Base-by-base conservation (phyloP, 805 yeast genomes). In the Lipomyces mesembrius region DNA sequence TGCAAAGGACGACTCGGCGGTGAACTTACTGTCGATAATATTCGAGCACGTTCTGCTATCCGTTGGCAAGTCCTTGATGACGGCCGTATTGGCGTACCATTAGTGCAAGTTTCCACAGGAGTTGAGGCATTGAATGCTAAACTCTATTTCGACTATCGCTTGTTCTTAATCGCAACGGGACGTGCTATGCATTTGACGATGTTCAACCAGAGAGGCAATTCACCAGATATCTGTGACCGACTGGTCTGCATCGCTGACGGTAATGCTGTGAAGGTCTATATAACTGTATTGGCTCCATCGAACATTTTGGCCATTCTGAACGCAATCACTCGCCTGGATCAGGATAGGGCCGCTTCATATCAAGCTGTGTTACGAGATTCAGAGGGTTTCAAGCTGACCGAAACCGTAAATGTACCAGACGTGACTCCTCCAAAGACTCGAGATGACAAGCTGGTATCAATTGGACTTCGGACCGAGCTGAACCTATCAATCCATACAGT, bases 1-100 rank as follows among this genome's bases (percentile, higher is more conserved):
- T 87, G 93, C 0, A 84, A 82, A 58, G 99, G 99, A 4, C 84
- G 99, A 67, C 79, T 95, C 14, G 90, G 95, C 53, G 97, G 97
- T 0, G 75, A 77, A 2, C 69, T 93, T n/a, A 77, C 75, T 0
- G 71, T 89, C 2, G 78, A 80, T 1, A 82, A 85, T 53, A 77
- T 87, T 1, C 79, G 84, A 61, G 76, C 88, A 63, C 86, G 87
- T 49, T 83, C 95, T 0, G 89, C 88, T 0, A 86, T 92, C 14
- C 83, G 85, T 43, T 94, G 97, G 96, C 84, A 85, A 34, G 74
- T 80, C 34, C 58, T 59, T 27, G 71, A 67, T 14, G 79, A 77
- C 7, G 82, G 82, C 20, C 78, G 79, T 3, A 74, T 82, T 35
- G 85, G 81, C 54, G 79, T 88, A 9, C 98, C 98, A 0, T 76